Base-by-base conservation (phyloP, 371 early-diverging fungal genomes). In the Basidiobolus meristosporus region DNA sequence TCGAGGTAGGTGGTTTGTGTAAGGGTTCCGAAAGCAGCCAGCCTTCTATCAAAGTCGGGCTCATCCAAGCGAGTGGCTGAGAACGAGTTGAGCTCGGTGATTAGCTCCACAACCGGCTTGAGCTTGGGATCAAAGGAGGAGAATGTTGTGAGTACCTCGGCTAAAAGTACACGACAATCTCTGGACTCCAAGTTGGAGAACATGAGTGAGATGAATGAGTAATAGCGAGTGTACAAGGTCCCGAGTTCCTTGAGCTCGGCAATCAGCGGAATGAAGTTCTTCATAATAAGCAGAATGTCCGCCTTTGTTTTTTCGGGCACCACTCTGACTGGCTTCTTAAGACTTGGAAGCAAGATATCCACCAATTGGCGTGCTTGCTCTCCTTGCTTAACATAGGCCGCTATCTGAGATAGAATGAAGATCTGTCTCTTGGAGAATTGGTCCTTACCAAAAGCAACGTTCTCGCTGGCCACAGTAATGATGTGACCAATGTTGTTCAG, bases 221-320 rank as follows among this genome's bases (percentile, higher is more conserved):
- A 76, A 11, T 57, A 59, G 38, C 51, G 39, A 40, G 65, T 73
- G 14, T 66, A 43, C 2, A 54, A 42, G 1, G 61, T 52, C 11
- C 52, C 52, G 3, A 48, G 33, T n/a, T 55, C 48, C 14, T 40
- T 59, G 7, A 75, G 50, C n/a, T 21, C 43, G 2, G 26, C 21
- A 30, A 37, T 34, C 4, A 22, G 11, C 5, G 60, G 57, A 10
- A 66, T 36, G 38, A 84, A 82, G 41, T 73, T 64, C 26, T 65
- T 59, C 57, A 90, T 70, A 18, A 90, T 82, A 3, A 57, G 50
- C 33, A 93, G 60, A 23, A 97, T 81, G 32, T 90, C 73, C n/a
- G 65, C 67, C 61, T 95, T 93, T 23, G 76, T 74, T 32, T 61
- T 54, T 55, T 89, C 90, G 0, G 83, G 72, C 2, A 93, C 77